phyloP scores from a whole-genome alignment of 768 basidiomycete genomes.

The Dentipellis fragilis region DNA sequence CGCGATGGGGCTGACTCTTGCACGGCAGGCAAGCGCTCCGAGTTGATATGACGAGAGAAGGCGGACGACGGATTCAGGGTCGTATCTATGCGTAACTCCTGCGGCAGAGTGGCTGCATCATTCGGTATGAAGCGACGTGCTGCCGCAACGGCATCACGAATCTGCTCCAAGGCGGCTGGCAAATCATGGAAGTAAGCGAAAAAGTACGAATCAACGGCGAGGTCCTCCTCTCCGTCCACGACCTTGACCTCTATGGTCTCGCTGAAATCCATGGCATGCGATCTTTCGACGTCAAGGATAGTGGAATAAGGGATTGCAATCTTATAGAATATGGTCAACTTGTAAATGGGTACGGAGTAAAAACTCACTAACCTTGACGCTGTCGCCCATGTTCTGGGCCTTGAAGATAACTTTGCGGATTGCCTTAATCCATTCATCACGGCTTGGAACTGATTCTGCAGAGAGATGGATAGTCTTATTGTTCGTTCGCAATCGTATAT shows the following conservation, averaged over 20 bases:
- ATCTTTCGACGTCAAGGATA: conserved; percentile 82
- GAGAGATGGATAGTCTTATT: conserved; percentile 63
- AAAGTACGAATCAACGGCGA: conserved; percentile 80
- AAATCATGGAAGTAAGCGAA: conserved; percentile 92
- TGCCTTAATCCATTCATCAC: conserved; percentile 94
- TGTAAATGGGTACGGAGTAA: neutral
- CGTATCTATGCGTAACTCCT: conserved; percentile 44
- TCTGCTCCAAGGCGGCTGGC: conserved; percentile 65
- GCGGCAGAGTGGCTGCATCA: conserved; percentile 9
- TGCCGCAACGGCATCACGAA: conserved; percentile 62
- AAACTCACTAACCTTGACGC: conserved; percentile 63
- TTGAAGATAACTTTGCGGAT: conserved; percentile 92
- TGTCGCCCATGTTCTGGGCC: conserved; percentile 92
- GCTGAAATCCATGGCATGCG: conserved; percentile 87
- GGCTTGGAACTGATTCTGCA: conserved; percentile 73
- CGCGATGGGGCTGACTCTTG: conserved; percentile 17
- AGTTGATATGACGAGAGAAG: conserved; percentile 1
- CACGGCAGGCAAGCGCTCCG: conserved; percentile 15
- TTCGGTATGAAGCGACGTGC: conserved; percentile 30
- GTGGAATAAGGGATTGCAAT: conserved; percentile 92
- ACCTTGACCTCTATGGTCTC: conserved; percentile 95
- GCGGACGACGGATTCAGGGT: conserved; percentile 26
- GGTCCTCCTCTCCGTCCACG: conserved; percentile 69
- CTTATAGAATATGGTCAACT: conserved; percentile 22
- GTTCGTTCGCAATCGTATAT: conserved; percentile 76